These are phyloP conservation scores for Termitomyces sp. DNA, from an alignment of 768 basidiomycete species.

Conservation along the genomic window DNA sequence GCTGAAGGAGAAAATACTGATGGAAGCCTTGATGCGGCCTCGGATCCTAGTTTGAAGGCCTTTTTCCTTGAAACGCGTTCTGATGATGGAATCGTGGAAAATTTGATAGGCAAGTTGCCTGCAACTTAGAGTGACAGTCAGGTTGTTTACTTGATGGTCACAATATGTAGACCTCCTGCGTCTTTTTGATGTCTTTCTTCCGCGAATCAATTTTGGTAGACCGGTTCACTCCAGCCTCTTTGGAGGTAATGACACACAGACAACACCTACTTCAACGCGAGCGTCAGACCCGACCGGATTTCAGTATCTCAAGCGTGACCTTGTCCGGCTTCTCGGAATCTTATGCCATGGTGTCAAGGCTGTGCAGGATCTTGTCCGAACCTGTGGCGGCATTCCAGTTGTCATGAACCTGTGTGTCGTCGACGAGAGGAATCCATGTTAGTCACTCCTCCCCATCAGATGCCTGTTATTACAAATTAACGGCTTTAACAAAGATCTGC, in stretches of 20 bases:
- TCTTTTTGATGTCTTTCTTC: slow-evolving; percentile 75
- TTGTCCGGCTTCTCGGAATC: slow-evolving; percentile 83
- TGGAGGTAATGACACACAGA: slow-evolving; percentile 13
- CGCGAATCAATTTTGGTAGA: slow-evolving; percentile 78
- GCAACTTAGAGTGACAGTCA: neutral
- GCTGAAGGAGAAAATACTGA: slow-evolving; percentile 31
- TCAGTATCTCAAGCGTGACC: slow-evolving; percentile 79
- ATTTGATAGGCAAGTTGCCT: slow-evolving; percentile 43
- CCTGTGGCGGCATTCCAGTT: slow-evolving; percentile 68
- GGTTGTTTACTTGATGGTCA: slow-evolving; percentile 8
- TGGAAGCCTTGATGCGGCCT: slow-evolving; percentile 12
- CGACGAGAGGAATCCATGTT: slow-evolving; percentile 91
- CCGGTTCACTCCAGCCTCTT: slow-evolving; percentile 30
- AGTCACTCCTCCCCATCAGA: slow-evolving; percentile 27
- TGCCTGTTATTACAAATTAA: slow-evolving; percentile 7
- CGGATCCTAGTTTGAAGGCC: slow-evolving; percentile 27
- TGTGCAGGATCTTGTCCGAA: slow-evolving; percentile 71
- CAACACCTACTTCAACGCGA: slow-evolving; percentile 17
- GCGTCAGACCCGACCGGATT: slow-evolving; percentile 52
- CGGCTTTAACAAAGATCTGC: slow-evolving; percentile 51
- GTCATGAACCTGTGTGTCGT: slow-evolving; percentile 86
- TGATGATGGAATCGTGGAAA: slow-evolving; percentile 42
- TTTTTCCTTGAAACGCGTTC: slow-evolving; percentile 40
- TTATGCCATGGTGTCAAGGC: slow-evolving; percentile 57
- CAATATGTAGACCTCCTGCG: slow-evolving; percentile 59